Percentiles rank a stretch among this genome's conserved stretches.
Evolutionary conservation across 2,329 filamentous ascomycete species (phyloP).

Genomic region (Myriosclerotinia curreyana): DNA sequence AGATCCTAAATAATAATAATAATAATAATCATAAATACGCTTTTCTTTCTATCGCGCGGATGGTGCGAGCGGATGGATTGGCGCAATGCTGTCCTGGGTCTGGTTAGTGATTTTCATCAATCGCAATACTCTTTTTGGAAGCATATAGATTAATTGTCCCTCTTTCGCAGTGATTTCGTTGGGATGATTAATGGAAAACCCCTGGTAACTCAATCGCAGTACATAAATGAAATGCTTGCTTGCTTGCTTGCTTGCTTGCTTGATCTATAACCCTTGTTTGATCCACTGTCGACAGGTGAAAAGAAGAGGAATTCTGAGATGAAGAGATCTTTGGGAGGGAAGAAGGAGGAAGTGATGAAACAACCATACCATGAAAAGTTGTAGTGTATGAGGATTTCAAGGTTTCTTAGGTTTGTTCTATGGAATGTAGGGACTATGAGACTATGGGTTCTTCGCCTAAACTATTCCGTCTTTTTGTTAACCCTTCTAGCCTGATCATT

Average conservation of each 20-base stretch:
- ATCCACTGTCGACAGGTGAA: constrained; percentile 7
- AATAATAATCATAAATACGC: constrained; percentile 23
- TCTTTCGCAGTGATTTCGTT: constrained; percentile 7
- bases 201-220: constrained; percentile 6
- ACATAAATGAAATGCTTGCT: background rate
- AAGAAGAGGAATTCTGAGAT: background rate
- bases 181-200: background rate
- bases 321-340: background rate
- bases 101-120: constrained; percentile 9
- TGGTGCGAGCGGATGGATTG: constrained; percentile 25
- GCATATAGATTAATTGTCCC: constrained; percentile 5
- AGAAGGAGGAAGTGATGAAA: constrained; percentile 15
- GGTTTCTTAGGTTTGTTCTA: background rate
- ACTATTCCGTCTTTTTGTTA: background rate
- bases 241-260: background rate
- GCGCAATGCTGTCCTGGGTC: constrained; percentile 10
- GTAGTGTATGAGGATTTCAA: constrained; percentile 11
- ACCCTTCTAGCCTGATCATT: background rate
- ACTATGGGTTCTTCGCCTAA: constrained; percentile 5
- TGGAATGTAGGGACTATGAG: constrained; percentile 18
- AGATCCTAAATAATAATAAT: constrained; percentile 26
- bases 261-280: constrained; percentile 17
- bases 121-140: constrained; percentile 6
- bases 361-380: background rate
- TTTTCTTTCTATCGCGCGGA: constrained; percentile 22